Conservation (phyloP, 164 flowering plant genomes). For the Magnolia sinica region DNA sequence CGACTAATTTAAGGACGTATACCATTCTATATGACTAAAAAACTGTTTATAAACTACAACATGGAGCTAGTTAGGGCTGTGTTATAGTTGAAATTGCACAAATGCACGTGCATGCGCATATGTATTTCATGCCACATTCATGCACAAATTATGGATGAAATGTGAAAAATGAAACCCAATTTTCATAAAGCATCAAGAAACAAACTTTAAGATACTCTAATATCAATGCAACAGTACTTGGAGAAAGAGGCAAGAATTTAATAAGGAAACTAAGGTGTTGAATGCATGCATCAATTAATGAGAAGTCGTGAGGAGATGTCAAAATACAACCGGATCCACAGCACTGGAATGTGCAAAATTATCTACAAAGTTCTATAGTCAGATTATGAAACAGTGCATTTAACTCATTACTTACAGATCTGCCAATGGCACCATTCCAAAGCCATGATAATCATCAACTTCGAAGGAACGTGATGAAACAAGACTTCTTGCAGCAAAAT, state of each 20-base stretch:
- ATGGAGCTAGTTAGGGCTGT: neutral
- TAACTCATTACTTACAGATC: constrained; percentile 67
- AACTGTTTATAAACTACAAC: neutral
- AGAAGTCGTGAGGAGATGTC: neutral
- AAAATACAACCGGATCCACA: neutral
- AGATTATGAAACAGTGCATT: neutral
- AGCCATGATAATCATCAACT: constrained; percentile 88
- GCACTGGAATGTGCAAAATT: neutral
- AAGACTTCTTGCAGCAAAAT: constrained; percentile 79
- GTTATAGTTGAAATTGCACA: neutral
- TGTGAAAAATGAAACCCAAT: too few relatives aligned
- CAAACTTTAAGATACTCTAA: too few relatives aligned
- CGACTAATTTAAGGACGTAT: neutral
- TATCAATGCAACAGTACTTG: too few relatives aligned
- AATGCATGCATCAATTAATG: neutral
- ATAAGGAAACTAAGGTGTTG: neutral
- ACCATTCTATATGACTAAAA: too few relatives aligned
- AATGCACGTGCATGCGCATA: neutral
- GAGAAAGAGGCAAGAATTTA: neutral
- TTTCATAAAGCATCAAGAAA: too few relatives aligned
- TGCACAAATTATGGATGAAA: too few relatives aligned
- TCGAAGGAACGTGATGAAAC: constrained; percentile 81
- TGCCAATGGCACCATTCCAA: constrained; percentile 96
- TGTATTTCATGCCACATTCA: neutral
- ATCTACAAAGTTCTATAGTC: neutral